Evolutionary conservation across 2,329 filamentous ascomycete species (phyloP), one percentile per base, ranked within the genome.

Genomic region (Thelonectria olida): DNA sequence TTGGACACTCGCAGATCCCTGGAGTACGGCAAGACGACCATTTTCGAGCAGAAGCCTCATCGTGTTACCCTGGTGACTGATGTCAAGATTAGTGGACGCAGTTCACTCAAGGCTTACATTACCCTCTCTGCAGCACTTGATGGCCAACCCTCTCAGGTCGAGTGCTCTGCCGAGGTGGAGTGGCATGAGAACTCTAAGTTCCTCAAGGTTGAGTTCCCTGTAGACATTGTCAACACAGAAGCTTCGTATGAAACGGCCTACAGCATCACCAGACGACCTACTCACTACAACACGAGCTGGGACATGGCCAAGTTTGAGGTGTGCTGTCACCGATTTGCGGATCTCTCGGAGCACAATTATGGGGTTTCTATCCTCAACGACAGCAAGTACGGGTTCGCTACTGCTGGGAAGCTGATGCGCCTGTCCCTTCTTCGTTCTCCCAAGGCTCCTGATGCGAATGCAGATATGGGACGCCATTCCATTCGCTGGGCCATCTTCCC

Each of bases 241-340:
- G 96, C 96, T 28, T 92, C 89, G 12, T 99, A 99, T 76, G 96
- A 99, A 78, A 97, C 93, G 7, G 94, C 97, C 72, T 98, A 92
- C 73, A 95, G 95, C 69, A 88, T 97, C 68, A 90, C 96, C 64
- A 88, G 88, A 68, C 88, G 96, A 27, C 95, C 96, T 2, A 99
- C 96, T 0, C 96, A 99, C 80, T 98, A 97, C 85, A 99, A 99
- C 80, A 99, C 96, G 3, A 85, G 87, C 68, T 97, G 93, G 93
- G 93, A 97, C 74, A 97, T 97, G 93, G 94, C 94, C 73, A 97
- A 97, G 73, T 97, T 97, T 71, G 94, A 97, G 80, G 94, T 97
- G 52, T 97, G 93, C 83, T 95, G 92, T 76, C 94, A 97, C 81
- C 95, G 94, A 75, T 97, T 92, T 82, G 94, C 94, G 10, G 94